Base-by-base conservation (phyloP, 257 asterid species). In the Solanum phureja region DNA sequence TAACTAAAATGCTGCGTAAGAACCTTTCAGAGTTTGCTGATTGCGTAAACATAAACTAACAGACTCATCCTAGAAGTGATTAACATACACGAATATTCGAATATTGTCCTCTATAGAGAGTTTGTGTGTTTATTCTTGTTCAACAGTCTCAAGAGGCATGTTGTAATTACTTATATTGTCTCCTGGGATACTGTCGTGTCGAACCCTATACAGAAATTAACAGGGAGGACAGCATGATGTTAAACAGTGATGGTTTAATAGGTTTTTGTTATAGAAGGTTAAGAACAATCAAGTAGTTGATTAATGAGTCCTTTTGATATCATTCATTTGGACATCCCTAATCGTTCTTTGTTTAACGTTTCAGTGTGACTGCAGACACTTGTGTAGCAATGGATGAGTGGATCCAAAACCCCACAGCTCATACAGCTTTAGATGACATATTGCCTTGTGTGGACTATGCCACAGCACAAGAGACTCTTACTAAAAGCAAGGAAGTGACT, bases 311-410 rank as follows among this genome's bases (percentile, higher is more conserved):
- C 21, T 77, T 35, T 6, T 0, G 44, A 73, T 74, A 74, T 35
- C 19, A 35, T 21, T 4, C 29, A 8, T 74, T 74, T 74, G 29
- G 79, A 33, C 64, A 74, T 4, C 27, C 4, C 72, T 44, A 11
- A 42, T 24, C 24, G 31, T 37, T 79, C 5, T 27, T 27, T 86
- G 21, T 27, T 11, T 9, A 40, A 29, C 19, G n/a, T 71, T 40
- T 31, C 79, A 92, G 94, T 33, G 86, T 87, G 38, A 90, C 89
- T 29, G 83, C 90, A 76, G 94, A 92, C 42, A 90, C 92, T 11
- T 90, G 94, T 35, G 87, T 88, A 18, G 91, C 94, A 16, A 87
- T 92, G 87, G 90, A 89, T 14, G 87, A 90, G 38, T 92, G 94
- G 94, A 89, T 83, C n/a, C 90, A 82, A 33, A 92, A 88, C 71